phyloP scores from a whole-genome alignment of 208 protist genomes.

The Zelonia costaricensis region DNA sequence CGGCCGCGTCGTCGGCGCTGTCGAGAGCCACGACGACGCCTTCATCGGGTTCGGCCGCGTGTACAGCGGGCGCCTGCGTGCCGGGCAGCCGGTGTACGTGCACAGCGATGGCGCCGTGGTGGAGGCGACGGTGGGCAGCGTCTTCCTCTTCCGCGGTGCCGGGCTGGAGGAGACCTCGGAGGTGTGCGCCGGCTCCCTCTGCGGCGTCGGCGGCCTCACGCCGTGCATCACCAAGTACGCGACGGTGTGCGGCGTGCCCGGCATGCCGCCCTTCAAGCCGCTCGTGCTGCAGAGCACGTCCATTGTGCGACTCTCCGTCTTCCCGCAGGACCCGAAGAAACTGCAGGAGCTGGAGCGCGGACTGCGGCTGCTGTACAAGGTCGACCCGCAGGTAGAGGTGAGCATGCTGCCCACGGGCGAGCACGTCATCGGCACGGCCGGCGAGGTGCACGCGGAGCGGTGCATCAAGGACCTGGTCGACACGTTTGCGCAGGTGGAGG shows the following conservation, averaged over 20 bases:
- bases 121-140: slow-evolving; percentile 55
- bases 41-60: slow-evolving; percentile 97
- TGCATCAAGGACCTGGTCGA: slow-evolving; percentile 95
- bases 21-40: slow-evolving; percentile 60
- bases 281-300: slow-evolving; percentile 92
- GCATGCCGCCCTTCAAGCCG: slow-evolving; percentile 79
- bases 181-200: slow-evolving; percentile 85
- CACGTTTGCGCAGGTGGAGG: slow-evolving; percentile 85
- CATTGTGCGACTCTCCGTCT: slow-evolving; percentile 97
- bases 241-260: slow-evolving; percentile 80
- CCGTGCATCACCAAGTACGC: slow-evolving; percentile 94
- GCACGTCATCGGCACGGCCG: slow-evolving; percentile 95
- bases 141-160: slow-evolving; percentile 95
- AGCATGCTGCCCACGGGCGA: slow-evolving; percentile 95
- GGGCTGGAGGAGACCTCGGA: slow-evolving; percentile 87
- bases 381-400: slow-evolving; percentile 95
- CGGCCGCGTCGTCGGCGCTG: slow-evolving; percentile 43
- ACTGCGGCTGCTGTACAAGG: slow-evolving; percentile 94
- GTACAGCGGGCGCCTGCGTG: slow-evolving; percentile 94
- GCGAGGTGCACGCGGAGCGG: slow-evolving; percentile 97
- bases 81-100: slow-evolving; percentile 89
- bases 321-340: slow-evolving; percentile 86
- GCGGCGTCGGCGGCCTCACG: slow-evolving; percentile 95
- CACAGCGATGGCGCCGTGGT: slow-evolving; percentile 64
- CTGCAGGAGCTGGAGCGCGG: slow-evolving; percentile 74